phyloP scores from a whole-genome alignment of 78 protist genomes.

The Salpingoeca rosetta region DNA sequence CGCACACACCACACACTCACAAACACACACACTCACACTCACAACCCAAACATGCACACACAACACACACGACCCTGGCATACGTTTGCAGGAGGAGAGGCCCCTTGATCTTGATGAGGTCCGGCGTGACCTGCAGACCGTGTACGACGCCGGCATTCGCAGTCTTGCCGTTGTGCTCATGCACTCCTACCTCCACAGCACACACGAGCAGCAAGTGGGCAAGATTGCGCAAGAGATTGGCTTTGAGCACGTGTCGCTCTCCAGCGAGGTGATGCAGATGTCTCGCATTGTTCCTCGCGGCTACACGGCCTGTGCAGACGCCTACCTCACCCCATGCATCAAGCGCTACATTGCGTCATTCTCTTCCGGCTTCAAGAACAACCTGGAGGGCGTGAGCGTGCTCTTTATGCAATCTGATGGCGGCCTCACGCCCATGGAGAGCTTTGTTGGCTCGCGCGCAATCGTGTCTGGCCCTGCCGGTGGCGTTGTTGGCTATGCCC shows the following conservation, averaged over 20 bases:
- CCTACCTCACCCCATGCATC: conserved; percentile 88
- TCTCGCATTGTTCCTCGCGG: conserved; percentile 79
- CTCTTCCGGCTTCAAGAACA: conserved; percentile 53
- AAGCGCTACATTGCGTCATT: conserved; percentile 47
- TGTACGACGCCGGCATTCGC: conserved; percentile 29
- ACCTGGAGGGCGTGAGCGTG: conserved; percentile 46
- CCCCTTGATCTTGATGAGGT: not conserved
- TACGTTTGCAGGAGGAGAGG: not conserved
- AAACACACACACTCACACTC: too few species aligned
- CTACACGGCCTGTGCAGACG: conserved; percentile 85
- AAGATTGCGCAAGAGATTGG: conserved; percentile 67
- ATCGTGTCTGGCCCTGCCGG: conserved; percentile 91
- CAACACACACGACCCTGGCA: too few species aligned
- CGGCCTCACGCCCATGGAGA: conserved; percentile 73
- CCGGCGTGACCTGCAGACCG: not conserved
- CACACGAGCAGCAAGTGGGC: conserved; percentile 73
- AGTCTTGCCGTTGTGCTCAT: conserved; percentile 71
- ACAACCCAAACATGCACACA: too few species aligned
- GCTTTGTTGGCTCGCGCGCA: conserved; percentile 71
- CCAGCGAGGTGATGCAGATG: conserved; percentile 69
- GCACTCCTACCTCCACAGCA: conserved; percentile 68
- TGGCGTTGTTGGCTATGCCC: conserved; percentile 86
- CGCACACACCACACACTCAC: too few species aligned
- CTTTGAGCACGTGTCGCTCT: conserved; percentile 68
- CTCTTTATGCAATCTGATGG: conserved; percentile 90